Conservation (phyloP, 2,329 filamentous ascomycete genomes). For the Diaporthe ampelina region DNA sequence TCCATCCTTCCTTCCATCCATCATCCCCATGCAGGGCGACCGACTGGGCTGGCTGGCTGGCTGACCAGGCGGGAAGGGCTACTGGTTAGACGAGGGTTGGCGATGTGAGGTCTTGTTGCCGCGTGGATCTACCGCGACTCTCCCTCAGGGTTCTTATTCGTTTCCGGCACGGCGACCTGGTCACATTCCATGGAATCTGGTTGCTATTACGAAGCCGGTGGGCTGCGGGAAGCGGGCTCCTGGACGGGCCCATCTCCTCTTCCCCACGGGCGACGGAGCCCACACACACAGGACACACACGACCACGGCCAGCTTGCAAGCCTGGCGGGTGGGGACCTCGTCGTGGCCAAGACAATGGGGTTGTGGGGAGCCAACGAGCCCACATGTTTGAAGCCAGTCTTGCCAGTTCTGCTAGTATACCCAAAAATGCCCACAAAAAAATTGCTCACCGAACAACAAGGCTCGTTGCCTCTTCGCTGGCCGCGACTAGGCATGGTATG, state of each 20-base stretch:
- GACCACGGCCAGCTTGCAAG: conserved; percentile 23
- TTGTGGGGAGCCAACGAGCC: conserved; percentile 30
- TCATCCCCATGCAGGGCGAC: conserved; percentile 6
- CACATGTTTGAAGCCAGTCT: conserved; percentile 22
- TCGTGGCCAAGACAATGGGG: conserved; percentile 32
- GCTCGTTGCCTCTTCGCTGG: conserved; percentile 20
- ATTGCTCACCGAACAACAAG: conserved; percentile 13
- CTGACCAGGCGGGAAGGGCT: not conserved
- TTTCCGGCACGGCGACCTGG: conserved; percentile 13
- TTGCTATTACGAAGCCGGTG: conserved; percentile 29
- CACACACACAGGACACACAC: conserved; percentile 16
- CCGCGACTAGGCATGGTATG: not conserved
- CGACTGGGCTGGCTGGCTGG: conserved; percentile 14
- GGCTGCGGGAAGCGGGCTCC: conserved; percentile 27
- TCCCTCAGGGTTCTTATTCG: conserved; percentile 29
- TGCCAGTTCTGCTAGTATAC: not conserved
- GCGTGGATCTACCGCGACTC: conserved; percentile 28
- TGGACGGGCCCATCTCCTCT: conserved; percentile 19
- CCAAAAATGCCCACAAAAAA: conserved; percentile 10
- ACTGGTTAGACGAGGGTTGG: not conserved
- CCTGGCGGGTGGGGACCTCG: conserved; percentile 26
- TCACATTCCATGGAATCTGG: conserved; percentile 16
- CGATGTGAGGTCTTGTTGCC: not conserved
- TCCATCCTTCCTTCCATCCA: not conserved
- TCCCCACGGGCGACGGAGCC: conserved; percentile 36